Evolutionary conservation across 371 early-diverging fungal species (phyloP).

Genomic region (Massospora cicadina): DNA sequence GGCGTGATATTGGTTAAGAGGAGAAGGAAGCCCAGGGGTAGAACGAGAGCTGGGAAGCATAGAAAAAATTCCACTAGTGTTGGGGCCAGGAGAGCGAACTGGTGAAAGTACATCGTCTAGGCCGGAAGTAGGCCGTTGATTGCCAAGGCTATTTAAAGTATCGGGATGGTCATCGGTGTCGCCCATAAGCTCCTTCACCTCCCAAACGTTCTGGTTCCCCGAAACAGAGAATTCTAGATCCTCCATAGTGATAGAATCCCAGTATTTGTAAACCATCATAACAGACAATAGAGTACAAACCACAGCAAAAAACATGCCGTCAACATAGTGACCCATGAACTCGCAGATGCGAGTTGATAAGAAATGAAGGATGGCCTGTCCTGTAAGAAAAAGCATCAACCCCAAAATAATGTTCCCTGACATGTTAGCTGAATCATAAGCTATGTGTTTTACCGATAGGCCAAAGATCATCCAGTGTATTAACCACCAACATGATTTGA

Average conservation of each 20-base stretch:
- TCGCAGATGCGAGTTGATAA: slow-evolving; percentile 52
- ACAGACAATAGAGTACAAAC: slow-evolving; percentile 62
- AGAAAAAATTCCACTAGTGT: background rate
- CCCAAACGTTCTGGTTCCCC: slow-evolving; percentile 24
- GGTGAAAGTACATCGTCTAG: background rate
- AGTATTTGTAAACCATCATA: slow-evolving; percentile 92
- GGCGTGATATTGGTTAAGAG: background rate
- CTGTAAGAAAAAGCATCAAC: slow-evolving; percentile 49
- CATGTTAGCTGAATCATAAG: background rate
- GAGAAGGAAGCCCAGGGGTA: background rate
- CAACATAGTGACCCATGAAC: slow-evolving; percentile 65
- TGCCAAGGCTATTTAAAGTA: background rate
- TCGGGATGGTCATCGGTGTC: slow-evolving; percentile 1
- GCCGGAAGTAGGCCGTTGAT: background rate
- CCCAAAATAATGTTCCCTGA: slow-evolving; percentile 55
- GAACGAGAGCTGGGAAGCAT: background rate
- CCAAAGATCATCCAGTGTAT: slow-evolving; percentile 78
- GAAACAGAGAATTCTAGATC: slow-evolving; percentile 79
- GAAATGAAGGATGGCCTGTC: slow-evolving; percentile 44
- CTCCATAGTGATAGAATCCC: slow-evolving; percentile 87
- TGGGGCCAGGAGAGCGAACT: background rate
- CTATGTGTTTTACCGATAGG: slow-evolving; percentile 57
- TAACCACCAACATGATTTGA: slow-evolving; percentile 65
- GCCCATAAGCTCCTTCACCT: slow-evolving; percentile 12
- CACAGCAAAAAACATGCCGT: slow-evolving; percentile 74